Base-by-base conservation (phyloP, 495 filamentous ascomycete genomes). In the Penicillium pancosmium region DNA sequence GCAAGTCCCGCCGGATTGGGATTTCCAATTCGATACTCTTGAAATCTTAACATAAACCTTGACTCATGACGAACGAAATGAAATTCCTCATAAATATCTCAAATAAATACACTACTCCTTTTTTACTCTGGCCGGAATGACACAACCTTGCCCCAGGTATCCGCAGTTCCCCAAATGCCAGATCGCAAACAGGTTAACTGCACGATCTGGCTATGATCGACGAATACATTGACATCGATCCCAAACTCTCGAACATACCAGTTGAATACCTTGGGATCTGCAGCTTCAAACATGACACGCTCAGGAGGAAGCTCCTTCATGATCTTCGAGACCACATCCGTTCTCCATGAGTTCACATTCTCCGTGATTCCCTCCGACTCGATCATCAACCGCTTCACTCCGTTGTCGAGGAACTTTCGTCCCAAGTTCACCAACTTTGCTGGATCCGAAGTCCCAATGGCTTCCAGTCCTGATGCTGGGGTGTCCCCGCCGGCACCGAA, bases 301-400 rank as follows among this genome's bases (percentile, higher is more conserved):
- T 85, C 82, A 11, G 71, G 54, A 1, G 81, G 82, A 19, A 87
- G 58, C 54, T 81, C 80, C 49, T 79, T 78, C 69, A 84, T 72
- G 49, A 85, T 82, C 25, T 63, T 68, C n/a, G 78, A 78, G 4
- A 86, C 78, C 15, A 86, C 82, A 57, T 86, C 82, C 3, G 82
- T 85, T 38, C 80, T 69, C 84, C 84, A 86, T 16, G 70, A 68
- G 47, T 66, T 72, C 10, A 86, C 81, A 58, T 85, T 85, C 73
- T 85, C 82, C 6, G 83, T 85, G 61, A 85, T 85, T 0, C 82
- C 83, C 65, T 85, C 83, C n/a, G 79, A 83, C 62, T 86, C 83
- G 54, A 85, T 82, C 82, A 86, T 85, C 50, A 85, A 65, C 2
- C 83, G 75, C 62, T 86, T 80, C 5, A 85, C 83, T 2, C 84